Percentiles rank a stretch among this genome's conserved stretches.
Conservation (phyloP, 306 rosid genomes). For the Cicer bijugum region DNA sequence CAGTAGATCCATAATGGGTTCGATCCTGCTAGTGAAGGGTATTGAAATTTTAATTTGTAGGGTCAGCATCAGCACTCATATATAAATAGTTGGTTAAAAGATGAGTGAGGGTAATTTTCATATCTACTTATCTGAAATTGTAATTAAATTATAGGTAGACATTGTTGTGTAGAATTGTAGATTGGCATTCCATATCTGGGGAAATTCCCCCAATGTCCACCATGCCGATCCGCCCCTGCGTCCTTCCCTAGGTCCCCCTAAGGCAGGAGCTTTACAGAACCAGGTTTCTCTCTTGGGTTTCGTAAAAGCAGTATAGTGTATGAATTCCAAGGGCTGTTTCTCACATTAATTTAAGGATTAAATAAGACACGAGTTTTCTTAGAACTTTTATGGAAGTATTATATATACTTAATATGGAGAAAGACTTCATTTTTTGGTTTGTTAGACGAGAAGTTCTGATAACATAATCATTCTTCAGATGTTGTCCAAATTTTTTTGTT, state of each 20-base stretch:
- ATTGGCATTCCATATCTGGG: not conserved
- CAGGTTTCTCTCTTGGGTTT: not conserved
- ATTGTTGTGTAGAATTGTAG: not conserved
- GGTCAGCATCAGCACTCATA: not conserved
- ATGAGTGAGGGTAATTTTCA: not conserved
- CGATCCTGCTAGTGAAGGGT: not conserved
- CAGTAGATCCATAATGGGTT: not conserved
- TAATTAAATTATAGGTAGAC: not conserved
- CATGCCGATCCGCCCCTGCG: not conserved
- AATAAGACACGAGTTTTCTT: too few relatives aligned
- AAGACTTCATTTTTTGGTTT: not conserved
- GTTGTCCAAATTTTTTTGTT: too few relatives aligned
- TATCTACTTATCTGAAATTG: not conserved
- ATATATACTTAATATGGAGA: not conserved
- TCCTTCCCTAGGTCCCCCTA: not conserved
- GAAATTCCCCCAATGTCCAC: not conserved
- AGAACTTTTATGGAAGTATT: not conserved
- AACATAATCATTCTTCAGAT: too few relatives aligned
- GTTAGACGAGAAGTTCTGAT: too few relatives aligned
- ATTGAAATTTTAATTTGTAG: not conserved
- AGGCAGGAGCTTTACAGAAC: not conserved
- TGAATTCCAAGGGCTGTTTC: not conserved
- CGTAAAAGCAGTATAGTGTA: not conserved
- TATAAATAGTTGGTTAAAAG: not conserved
- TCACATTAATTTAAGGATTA: too few relatives aligned